Evolutionary conservation across 495 filamentous ascomycete species (phyloP).

Genomic region (Penicillium roqueforti): DNA sequence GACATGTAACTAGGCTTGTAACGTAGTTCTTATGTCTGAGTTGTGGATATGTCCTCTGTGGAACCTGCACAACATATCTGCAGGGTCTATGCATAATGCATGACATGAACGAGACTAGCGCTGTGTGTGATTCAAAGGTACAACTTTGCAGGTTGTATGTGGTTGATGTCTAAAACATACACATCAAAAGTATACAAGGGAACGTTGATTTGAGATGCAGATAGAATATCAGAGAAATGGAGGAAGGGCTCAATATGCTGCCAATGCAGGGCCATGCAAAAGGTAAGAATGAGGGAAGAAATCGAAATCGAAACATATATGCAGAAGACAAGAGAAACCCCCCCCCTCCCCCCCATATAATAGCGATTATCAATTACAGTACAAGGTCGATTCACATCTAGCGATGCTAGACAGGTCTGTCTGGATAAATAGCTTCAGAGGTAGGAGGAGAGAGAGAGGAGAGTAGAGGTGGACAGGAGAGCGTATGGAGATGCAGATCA

Average conservation of each 20-base stretch:
- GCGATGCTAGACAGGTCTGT: neutral
- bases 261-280: slow-evolving; percentile 12
- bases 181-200: slow-evolving; percentile 4
- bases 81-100: slow-evolving; percentile 5
- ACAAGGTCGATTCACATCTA: neutral
- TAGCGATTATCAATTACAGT: slow-evolving; percentile 14
- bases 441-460: neutral
- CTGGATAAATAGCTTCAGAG: neutral
- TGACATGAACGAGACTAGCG: neutral
- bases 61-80: slow-evolving; percentile 10
- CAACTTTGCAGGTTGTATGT: neutral
- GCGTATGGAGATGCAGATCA: slow-evolving; percentile 15
- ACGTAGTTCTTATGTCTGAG: neutral
- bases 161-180: slow-evolving; percentile 2
- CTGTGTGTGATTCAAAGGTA: neutral
- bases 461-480: neutral
- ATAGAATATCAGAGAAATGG: neutral
- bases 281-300: slow-evolving; percentile 3
- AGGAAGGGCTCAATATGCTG: slow-evolving; percentile 12
- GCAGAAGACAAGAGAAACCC: slow-evolving; percentile 9
- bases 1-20: neutral
- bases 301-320: slow-evolving; percentile 10
- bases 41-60: neutral
- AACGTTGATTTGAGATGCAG: neutral
- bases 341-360: no score